Conservation (phyloP, 2,329 filamentous ascomycete species). For the Aspergillus pseudoviridinutans region DNA sequence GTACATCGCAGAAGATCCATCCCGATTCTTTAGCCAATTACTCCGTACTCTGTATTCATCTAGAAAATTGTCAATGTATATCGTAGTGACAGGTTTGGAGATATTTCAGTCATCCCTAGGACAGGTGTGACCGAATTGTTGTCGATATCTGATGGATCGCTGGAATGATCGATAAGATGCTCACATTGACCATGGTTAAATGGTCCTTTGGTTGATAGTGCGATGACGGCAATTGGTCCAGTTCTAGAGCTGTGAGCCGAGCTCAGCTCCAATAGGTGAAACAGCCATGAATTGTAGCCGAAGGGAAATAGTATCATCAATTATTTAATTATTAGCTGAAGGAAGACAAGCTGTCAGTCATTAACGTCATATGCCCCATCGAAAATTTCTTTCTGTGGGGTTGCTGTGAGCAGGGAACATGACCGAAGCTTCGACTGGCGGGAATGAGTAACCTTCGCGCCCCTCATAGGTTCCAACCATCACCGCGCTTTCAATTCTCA, state of each 20-base stretch:
- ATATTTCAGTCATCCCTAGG: neutral
- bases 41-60: neutral
- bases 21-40: neutral
- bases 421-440: neutral
- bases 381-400: neutral
- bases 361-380: neutral
- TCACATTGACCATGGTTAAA: neutral
- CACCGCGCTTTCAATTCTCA: neutral
- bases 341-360: neutral
- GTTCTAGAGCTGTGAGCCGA: too few species aligned
- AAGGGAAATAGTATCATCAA: neutral
- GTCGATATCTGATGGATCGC: neutral
- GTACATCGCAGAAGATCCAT: neutral
- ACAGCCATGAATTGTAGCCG: neutral
- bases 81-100: neutral
- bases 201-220: neutral
- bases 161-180: neutral
- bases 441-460: neutral
- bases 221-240: neutral
- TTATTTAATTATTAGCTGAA: neutral
- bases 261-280: neutral
- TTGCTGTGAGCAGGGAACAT: neutral
- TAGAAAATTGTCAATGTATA: neutral
- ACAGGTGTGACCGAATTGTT: too few species aligned
- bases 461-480: neutral